Conservation (phyloP, 495 filamentous ascomycete species). For the Xylaria acuta region DNA sequence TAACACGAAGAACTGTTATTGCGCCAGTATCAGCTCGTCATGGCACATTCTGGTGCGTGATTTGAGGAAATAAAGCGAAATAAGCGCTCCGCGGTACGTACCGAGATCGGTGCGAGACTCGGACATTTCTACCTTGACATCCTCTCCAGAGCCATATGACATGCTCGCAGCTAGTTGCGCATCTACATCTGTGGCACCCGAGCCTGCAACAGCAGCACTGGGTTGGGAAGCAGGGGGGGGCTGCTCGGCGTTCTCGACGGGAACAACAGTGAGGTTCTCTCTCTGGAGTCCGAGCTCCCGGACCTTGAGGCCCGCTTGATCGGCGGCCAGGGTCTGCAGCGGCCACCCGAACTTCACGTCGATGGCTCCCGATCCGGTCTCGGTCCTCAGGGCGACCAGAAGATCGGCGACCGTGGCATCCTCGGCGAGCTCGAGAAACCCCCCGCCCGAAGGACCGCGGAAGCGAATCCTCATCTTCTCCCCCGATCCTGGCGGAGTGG, state of each 20-base stretch:
- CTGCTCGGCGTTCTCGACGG: slow-evolving; percentile 41
- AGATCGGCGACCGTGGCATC: slow-evolving; percentile 70
- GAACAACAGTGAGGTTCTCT: slow-evolving; percentile 78
- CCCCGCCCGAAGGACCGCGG: slow-evolving; percentile 45
- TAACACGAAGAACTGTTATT: slow-evolving; percentile 76
- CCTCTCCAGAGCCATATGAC: slow-evolving; percentile 26
- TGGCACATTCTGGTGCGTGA: not conserved
- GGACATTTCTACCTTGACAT: slow-evolving; percentile 36
- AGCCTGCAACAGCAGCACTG: not conserved
- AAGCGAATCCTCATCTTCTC: slow-evolving; percentile 46
- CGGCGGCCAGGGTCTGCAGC: slow-evolving; percentile 69
- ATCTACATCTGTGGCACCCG: slow-evolving; percentile 11
- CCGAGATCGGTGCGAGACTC: slow-evolving; percentile 31
- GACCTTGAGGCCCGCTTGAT: slow-evolving; percentile 40
- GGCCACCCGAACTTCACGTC: slow-evolving; percentile 91
- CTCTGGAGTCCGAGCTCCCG: slow-evolving; percentile 74
- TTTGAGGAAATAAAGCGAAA: not conserved
- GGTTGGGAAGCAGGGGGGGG: slow-evolving; percentile 2
- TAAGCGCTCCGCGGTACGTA: slow-evolving; percentile 16
- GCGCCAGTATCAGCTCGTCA: not conserved
- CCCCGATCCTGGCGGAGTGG: not conserved
- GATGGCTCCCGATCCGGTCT: slow-evolving; percentile 54
- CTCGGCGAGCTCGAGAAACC: slow-evolving; percentile 67
- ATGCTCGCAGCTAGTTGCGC: slow-evolving; percentile 17
- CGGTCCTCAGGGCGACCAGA: slow-evolving; percentile 44